Evolutionary conservation across 2,329 filamentous ascomycete genomes (phyloP).

Genomic region (Ceratocystis papillata): DNA sequence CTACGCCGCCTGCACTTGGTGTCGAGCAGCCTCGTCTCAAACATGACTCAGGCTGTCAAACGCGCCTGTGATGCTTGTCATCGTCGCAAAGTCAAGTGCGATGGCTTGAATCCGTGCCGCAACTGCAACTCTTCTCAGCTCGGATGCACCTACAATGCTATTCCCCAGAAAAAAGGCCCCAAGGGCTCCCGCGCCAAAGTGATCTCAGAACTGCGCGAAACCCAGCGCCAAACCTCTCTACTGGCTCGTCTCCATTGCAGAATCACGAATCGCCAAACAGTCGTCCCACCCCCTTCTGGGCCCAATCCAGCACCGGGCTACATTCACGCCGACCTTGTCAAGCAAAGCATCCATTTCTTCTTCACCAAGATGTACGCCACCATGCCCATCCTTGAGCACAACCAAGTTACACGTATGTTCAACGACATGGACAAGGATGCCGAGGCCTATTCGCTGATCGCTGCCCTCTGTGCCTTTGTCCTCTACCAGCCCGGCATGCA

Average conservation of each 20-base stretch:
- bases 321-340: conserved; percentile 51
- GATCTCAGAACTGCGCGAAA: conserved; percentile 61
- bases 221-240: conserved; percentile 54
- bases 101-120: conserved; percentile 58
- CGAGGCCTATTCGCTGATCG: conserved; percentile 54
- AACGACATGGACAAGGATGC: conserved; percentile 51
- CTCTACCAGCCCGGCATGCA: conserved; percentile 59
- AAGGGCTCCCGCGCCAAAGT: conserved; percentile 66
- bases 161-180: conserved; percentile 65
- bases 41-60: conserved; percentile 45
- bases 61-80: conserved; percentile 63
- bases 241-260: conserved; percentile 51
- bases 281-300: conserved; percentile 31
- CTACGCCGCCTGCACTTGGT: background rate
- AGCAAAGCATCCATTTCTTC: conserved; percentile 57
- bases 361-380: conserved; percentile 56
- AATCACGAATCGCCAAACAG: conserved; percentile 37
- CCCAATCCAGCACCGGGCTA: conserved; percentile 47
- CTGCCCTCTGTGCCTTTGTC: conserved; percentile 56
- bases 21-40: conserved; percentile 25
- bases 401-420: conserved; percentile 47
- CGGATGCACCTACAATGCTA: conserved; percentile 61
- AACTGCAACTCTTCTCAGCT: conserved; percentile 59
- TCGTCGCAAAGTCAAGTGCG: conserved; percentile 64
- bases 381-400: conserved; percentile 51